Percentiles rank a stretch among this genome's conserved stretches.
phyloP scores from a whole-genome alignment of 1,139 yeast species.

The Kodamaea anthophila region DNA sequence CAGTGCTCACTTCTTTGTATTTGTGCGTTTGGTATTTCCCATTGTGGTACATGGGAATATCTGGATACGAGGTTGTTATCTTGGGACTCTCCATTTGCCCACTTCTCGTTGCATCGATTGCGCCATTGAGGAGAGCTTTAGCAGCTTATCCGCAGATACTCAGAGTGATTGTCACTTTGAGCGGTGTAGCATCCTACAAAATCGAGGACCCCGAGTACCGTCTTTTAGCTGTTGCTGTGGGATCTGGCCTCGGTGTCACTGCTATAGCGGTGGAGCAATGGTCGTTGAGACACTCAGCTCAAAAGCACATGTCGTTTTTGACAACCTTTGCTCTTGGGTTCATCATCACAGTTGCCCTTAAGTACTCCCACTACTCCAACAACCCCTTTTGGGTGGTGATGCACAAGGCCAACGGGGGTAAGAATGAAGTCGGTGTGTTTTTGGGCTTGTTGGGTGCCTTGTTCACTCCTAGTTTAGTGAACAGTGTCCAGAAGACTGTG shows the following conservation, averaged over 20 bases:
- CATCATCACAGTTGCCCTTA: slow-evolving; percentile 63
- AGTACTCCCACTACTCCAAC: slow-evolving; percentile 72
- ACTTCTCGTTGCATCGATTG: slow-evolving; percentile 44
- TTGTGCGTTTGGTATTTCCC: slow-evolving; percentile 96
- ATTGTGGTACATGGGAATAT: slow-evolving; percentile 94
- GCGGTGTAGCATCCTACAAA: slow-evolving; percentile 74
- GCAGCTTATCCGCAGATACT: slow-evolving; percentile 39
- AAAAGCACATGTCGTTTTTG: slow-evolving; percentile 46
- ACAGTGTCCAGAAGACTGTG: slow-evolving; percentile 3
- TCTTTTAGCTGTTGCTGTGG: slow-evolving; percentile 59
- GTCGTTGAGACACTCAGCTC: slow-evolving; percentile 36
- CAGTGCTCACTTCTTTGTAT: slow-evolving; percentile 72
- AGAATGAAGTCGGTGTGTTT: slow-evolving; percentile 64
- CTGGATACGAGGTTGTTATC: slow-evolving; percentile 83
- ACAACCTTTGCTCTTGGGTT: slow-evolving; percentile 69
- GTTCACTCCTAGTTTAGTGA: slow-evolving; percentile 32
- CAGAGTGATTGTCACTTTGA: slow-evolving; percentile 50
- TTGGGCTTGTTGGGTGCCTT: slow-evolving; percentile 63
- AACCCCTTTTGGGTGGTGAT: slow-evolving; percentile 97
- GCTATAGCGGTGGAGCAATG: slow-evolving; percentile 58
- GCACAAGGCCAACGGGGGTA: slow-evolving; percentile 83
- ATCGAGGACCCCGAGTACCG: slow-evolving; percentile 64
- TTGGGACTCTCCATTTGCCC: slow-evolving; percentile 51
- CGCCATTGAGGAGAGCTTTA: slow-evolving; percentile 38
- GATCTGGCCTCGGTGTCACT: slow-evolving; percentile 57